Conservation (phyloP, 2,329 filamentous ascomycete genomes). For the Exserohilum turcica region DNA sequence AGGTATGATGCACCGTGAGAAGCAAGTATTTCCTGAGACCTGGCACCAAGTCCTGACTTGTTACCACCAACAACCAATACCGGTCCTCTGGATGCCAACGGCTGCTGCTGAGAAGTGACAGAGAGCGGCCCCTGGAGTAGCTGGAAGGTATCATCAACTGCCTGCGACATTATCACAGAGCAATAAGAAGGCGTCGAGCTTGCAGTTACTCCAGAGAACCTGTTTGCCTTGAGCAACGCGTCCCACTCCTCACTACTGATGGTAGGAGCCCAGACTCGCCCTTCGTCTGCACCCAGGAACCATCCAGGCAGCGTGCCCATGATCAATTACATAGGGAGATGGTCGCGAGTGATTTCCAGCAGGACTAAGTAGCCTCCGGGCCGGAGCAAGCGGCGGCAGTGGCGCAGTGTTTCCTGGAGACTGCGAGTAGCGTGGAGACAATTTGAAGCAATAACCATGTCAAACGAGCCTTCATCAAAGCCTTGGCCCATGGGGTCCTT, state of each 20-base stretch:
- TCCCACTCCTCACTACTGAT: slow-evolving; percentile 27
- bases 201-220: slow-evolving; percentile 18
- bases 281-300: slow-evolving; percentile 41
- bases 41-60: background rate
- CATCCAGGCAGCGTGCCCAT: slow-evolving; percentile 48
- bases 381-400: background rate
- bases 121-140: background rate
- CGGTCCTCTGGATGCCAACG: too few species aligned
- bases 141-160: background rate
- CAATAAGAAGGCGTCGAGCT: background rate
- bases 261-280: slow-evolving; percentile 6
- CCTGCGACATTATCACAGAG: background rate
- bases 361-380: slow-evolving; percentile 46
- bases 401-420: background rate
- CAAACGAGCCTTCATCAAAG: slow-evolving; percentile 11
- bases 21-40: background rate
- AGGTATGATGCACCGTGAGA: too few species aligned
- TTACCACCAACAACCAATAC: background rate
- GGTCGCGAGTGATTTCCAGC: slow-evolving; percentile 24
- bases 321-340: slow-evolving; percentile 2
- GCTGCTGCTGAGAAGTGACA: background rate
- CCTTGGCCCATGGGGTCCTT: slow-evolving; percentile 12
- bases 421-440: slow-evolving; percentile 16
- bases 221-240: slow-evolving; percentile 1
- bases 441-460: slow-evolving; percentile 25